Base-by-base conservation (phyloP, 352 stramenopile genomes). In the Pythium oligandrum region DNA sequence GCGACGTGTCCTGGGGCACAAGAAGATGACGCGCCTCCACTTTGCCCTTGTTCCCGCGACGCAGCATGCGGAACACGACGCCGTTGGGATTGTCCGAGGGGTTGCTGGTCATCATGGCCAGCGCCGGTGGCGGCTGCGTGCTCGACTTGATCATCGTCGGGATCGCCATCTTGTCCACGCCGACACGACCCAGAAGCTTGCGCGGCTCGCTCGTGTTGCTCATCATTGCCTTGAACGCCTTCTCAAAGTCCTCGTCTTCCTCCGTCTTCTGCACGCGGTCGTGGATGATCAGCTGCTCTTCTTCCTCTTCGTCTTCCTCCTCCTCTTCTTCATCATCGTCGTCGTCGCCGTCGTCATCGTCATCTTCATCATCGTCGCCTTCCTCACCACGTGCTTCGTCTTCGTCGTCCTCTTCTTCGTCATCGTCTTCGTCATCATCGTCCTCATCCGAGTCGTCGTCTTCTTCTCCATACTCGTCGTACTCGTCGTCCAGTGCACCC, bases 21-120 rank as follows among this genome's bases (percentile, higher is more conserved):
- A 98, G 57, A 42, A 99, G 65, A 47, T 95, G 73, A 31, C 96
- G 94, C 1, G 95, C 90, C 58, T 98, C 96, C 52, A 98, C 81
- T 59, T 98, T 98, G 58, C 96, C 96, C 72, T 98, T 98, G 72
- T 97, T 97, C 17, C 96, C 96, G 46, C 96, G 92, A 57, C 97
- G 97, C 5, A 99, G 65, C 58, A 99, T 85, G 34, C 96, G 94
- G 60, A 98, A 98, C 33, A 89, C 71, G 12, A 96, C 82, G 6
- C 79, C 87, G 40, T 68, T 56, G 11, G 62, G 53, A 9, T 62
- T 59, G 4, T 63, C 73, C 34, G 68, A 66, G 17, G 70, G 52
- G 0, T 36, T 32, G 33, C 10, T 11, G 47, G 3, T 17, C 12
- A 12, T 12, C 7, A 8, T 36, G 31, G 36, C 47, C 36, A 31